Evolutionary conservation across 371 early-diverging fungal species (phyloP).

Genomic region (Mucor circinelloides): DNA sequence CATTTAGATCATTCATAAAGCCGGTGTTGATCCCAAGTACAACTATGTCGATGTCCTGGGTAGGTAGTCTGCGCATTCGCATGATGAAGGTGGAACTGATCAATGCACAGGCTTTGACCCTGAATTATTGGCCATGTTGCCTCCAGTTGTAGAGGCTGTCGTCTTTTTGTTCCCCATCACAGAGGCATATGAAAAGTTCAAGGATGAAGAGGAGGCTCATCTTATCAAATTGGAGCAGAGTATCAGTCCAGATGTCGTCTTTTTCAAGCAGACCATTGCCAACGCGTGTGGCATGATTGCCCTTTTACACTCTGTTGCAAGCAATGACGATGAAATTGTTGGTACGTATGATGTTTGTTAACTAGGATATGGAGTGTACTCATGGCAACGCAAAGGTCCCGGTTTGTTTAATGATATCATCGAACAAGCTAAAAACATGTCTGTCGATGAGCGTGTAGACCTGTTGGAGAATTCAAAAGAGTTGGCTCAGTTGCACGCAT

Average conservation of each 20-base stretch:
- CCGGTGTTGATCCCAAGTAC: slow-evolving; percentile 56
- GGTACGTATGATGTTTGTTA: slow-evolving; percentile 16
- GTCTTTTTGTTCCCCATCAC: slow-evolving; percentile 77
- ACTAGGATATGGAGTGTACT: no score
- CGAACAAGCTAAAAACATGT: slow-evolving; percentile 55
- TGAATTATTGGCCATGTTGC: slow-evolving; percentile 78
- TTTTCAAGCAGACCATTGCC: slow-evolving; percentile 85
- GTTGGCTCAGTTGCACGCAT: slow-evolving; percentile 62
- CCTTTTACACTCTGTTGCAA: slow-evolving; percentile 74
- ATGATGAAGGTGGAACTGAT: background rate
- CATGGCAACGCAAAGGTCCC: slow-evolving; percentile 33
- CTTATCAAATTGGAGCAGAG: slow-evolving; percentile 54
- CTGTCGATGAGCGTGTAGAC: slow-evolving; percentile 73
- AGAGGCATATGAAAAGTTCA: slow-evolving; percentile 59
- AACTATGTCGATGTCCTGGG: slow-evolving; percentile 70
- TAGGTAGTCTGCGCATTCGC: background rate
- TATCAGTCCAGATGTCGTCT: slow-evolving; percentile 68
- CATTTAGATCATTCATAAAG: slow-evolving; percentile 54
- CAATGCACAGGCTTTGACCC: slow-evolving; percentile 73
- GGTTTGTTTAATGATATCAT: slow-evolving; percentile 67
- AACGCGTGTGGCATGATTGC: slow-evolving; percentile 95
- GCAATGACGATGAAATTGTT: slow-evolving; percentile 49
- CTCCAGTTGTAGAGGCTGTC: slow-evolving; percentile 80
- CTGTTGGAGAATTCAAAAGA: slow-evolving; percentile 63
- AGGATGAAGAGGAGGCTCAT: slow-evolving; percentile 56